These are phyloP conservation scores for Asterophora parasitica DNA, from an alignment of 768 basidiomycete genomes.

Conservation along the genomic window DNA sequence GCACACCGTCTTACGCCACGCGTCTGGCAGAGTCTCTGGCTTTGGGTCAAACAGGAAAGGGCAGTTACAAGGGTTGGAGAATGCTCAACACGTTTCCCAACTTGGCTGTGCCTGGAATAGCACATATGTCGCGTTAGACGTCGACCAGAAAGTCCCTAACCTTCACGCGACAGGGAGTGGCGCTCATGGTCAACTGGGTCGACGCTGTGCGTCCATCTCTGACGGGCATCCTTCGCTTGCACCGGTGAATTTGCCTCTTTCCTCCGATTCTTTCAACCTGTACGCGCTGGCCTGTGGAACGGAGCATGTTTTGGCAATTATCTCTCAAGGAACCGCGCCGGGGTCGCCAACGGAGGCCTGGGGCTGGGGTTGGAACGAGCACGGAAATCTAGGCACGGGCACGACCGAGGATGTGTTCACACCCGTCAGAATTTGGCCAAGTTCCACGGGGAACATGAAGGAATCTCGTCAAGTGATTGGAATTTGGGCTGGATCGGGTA, in stretches of 20 bases:
- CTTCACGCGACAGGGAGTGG: constrained; percentile 50
- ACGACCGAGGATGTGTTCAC: constrained; percentile 46
- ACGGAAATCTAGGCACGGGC: constrained; percentile 83
- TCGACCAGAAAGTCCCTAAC: constrained; percentile 14
- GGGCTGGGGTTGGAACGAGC: constrained; percentile 99
- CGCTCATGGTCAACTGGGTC: constrained; percentile 65
- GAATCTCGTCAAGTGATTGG: constrained; percentile 15
- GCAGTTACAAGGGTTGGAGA: constrained; percentile 44
- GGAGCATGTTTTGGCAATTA: constrained; percentile 68
- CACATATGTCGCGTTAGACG: constrained; percentile 44
- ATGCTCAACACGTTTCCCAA: constrained; percentile 25
- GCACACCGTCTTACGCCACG: constrained; percentile 50
- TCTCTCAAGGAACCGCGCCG: constrained; percentile 10
- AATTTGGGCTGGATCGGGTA: constrained; percentile 42
- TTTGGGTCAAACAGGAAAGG: constrained; percentile 72
- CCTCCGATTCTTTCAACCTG: constrained; percentile 13
- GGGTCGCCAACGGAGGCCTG: constrained; percentile 41
- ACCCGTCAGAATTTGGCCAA: constrained; percentile 52
- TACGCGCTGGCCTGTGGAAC: constrained; percentile 64
- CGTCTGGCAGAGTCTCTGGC: constrained; percentile 44
- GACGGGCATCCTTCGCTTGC: constrained; percentile 10
- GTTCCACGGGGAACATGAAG: background rate
- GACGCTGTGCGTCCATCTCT: constrained; percentile 9
- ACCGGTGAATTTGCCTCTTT: constrained; percentile 28
- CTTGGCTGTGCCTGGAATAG: constrained; percentile 76